Conservation (phyloP, 1,284 basidiomycete genomes). For the Cryptococcus sp. region DNA sequence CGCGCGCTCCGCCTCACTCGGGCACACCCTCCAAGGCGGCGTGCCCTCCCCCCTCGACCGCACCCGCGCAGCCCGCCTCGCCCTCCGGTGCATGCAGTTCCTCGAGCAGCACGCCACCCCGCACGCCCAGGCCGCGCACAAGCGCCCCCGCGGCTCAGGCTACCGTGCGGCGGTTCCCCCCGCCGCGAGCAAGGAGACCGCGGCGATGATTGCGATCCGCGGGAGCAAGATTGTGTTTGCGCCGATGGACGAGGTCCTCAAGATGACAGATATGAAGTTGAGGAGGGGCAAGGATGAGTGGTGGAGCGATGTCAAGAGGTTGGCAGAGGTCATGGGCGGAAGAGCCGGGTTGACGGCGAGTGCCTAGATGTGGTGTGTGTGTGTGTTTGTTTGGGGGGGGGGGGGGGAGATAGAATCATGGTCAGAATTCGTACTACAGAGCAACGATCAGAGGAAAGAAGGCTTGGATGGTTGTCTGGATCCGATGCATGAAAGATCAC, state of each 20-base stretch:
- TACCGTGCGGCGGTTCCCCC: neutral
- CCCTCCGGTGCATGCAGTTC: constrained; percentile 90
- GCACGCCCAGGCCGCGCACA: constrained; percentile 29
- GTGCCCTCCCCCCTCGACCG: constrained; percentile 93
- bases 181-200: constrained; percentile 51
- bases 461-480: neutral
- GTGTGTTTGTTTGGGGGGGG: neutral
- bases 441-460: neutral
- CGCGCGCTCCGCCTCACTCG: constrained; percentile 85
- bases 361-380: constrained; percentile 2
- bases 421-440: neutral
- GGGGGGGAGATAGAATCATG: neutral
- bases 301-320: constrained; percentile 70
- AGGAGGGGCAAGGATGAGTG: constrained; percentile 74
- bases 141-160: neutral
- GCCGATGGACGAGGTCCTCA: constrained; percentile 74
- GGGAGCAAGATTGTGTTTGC: constrained; percentile 76
- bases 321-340: constrained; percentile 65
- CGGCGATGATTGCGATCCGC: constrained; percentile 88
- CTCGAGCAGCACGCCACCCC: constrained; percentile 72
- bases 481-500: constrained; percentile 6
- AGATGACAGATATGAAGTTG: constrained; percentile 85
- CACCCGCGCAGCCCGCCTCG: constrained; percentile 81
- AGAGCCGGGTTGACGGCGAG: constrained; percentile 35
- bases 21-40: constrained; percentile 94